These are phyloP conservation scores for Globisporangium orthogonon DNA, from an alignment of 352 stramenopile genomes.

Conservation along the genomic window DNA sequence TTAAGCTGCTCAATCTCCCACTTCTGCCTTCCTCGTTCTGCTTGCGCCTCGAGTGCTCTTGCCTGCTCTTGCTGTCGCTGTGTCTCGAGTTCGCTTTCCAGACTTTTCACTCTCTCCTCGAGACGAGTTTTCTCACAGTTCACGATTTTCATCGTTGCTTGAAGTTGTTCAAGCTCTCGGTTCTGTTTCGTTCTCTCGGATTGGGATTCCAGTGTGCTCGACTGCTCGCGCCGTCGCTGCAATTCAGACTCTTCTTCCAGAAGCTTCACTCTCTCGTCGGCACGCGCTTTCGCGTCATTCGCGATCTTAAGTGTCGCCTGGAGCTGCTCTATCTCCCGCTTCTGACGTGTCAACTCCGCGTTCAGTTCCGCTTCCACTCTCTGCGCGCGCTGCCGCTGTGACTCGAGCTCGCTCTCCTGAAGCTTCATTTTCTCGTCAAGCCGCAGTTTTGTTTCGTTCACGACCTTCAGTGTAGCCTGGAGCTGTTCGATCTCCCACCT, in stretches of 20 bases:
- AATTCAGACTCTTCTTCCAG: constrained; percentile 29
- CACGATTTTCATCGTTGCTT: not conserved
- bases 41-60: constrained; percentile 9
- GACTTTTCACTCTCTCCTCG: constrained; percentile 22
- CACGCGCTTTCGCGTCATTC: constrained; percentile 31
- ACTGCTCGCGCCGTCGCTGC: constrained; percentile 10
- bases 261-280: constrained; percentile 19
- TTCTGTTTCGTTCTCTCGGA: not conserved
- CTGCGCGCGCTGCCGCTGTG: constrained; percentile 3
- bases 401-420: constrained; percentile 29
- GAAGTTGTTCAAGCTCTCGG: not conserved
- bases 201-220: constrained; percentile 18
- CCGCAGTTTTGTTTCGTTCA: constrained; percentile 33
- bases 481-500: constrained; percentile 52
- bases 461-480: constrained; percentile 23
- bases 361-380: constrained; percentile 5
- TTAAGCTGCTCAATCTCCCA: constrained; percentile 48
- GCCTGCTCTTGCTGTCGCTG: constrained; percentile 14
- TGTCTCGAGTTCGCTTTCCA: constrained; percentile 1
- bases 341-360: constrained; percentile 15
- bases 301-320: constrained; percentile 22
- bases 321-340: constrained; percentile 42
- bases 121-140: constrained; percentile 33
- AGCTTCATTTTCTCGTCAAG: constrained; percentile 22
- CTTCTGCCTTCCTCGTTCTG: constrained; percentile 25